Conservation (phyloP, 225 moss, liverwort and hornwort species). For the Marchantia paleacea region DNA sequence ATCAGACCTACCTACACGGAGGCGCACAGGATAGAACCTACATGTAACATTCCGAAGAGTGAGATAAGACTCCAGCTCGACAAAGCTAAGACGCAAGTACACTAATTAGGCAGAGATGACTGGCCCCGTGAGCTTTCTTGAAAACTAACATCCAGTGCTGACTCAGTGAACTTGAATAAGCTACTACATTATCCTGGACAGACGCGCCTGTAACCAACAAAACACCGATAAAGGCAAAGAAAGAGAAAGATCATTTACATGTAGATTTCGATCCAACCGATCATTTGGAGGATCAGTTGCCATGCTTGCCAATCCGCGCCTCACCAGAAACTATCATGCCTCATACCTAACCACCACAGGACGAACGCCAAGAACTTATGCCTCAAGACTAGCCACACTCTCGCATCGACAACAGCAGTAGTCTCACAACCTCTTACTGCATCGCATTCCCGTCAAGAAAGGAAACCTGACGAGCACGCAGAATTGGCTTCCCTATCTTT, state of each 20-base stretch:
- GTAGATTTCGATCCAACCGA: conserved; percentile 45
- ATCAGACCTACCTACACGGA: not conserved
- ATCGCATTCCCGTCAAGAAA: not conserved
- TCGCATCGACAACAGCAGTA: not conserved
- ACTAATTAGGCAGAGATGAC: conserved; percentile 4
- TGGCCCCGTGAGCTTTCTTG: not conserved
- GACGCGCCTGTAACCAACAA: not conserved
- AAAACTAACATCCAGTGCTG: not conserved
- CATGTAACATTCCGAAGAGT: not conserved
- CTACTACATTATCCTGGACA: not conserved
- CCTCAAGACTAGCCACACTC: conserved; percentile 1
- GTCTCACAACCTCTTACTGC: not conserved
- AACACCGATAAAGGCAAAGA: not conserved
- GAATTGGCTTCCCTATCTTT: conserved; percentile 5
- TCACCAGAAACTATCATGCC: conserved; percentile 43
- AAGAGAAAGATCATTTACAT: conserved; percentile 33
- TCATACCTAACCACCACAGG: conserved; percentile 24
- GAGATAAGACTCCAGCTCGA: conserved; percentile 5
- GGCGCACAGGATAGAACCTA: not conserved
- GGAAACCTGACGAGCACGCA: not conserved
- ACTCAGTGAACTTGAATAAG: not conserved
- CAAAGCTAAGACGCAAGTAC: too few relatives aligned
- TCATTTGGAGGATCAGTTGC: conserved; percentile 55
- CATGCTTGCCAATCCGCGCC: conserved; percentile 48
- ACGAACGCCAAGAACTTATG: conserved; percentile 18